Conservation (phyloP, 441 rosid genomes). For the Omphalea diandra region DNA sequence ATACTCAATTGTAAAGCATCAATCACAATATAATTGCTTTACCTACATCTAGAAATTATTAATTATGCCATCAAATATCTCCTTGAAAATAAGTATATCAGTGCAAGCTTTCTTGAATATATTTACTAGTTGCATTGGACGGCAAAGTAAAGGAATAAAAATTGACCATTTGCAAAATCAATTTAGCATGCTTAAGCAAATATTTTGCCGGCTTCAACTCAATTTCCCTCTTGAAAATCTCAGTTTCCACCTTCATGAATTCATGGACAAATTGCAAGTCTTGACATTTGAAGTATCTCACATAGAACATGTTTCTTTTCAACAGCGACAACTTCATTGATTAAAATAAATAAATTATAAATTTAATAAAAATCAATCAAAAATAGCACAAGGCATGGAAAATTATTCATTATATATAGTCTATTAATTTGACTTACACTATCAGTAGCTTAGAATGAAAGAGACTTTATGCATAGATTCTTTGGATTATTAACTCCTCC, state of each 20-base stretch:
- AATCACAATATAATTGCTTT: too few species aligned
- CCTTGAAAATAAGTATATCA: background rate
- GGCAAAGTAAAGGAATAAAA: background rate
- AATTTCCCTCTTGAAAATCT: background rate
- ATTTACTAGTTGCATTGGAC: background rate
- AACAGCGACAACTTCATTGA: too few species aligned
- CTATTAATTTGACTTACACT: background rate
- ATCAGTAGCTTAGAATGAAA: too few species aligned
- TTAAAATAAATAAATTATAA: too few species aligned
- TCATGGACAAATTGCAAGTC: background rate
- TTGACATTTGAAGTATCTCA: background rate
- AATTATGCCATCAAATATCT: too few species aligned
- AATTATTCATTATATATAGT: too few species aligned
- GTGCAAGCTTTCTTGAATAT: background rate
- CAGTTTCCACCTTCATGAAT: background rate
- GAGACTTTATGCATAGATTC: background rate
- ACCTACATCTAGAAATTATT: too few species aligned
- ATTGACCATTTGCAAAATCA: background rate
- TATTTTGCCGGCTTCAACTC: background rate
- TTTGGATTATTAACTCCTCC: background rate
- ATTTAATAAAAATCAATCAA: too few species aligned
- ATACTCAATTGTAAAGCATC: too few species aligned
- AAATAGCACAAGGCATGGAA: too few species aligned
- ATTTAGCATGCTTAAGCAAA: background rate
- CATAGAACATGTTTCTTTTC: background rate